Conservation (phyloP, 345 rosid genomes). For the Pugionium cornutum region DNA sequence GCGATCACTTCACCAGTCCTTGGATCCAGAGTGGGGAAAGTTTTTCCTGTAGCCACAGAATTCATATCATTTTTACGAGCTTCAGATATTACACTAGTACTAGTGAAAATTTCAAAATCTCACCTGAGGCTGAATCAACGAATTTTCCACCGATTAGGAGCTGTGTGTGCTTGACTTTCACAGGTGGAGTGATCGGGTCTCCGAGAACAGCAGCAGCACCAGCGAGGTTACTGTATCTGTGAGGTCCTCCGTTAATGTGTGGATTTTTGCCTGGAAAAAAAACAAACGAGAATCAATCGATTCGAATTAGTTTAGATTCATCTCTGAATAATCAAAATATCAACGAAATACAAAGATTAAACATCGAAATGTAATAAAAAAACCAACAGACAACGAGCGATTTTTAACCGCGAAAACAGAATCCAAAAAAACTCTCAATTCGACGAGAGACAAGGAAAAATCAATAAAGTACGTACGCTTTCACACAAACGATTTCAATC, state of each 20-base stretch:
- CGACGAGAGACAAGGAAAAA: not conserved
- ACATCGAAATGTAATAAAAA: not conserved
- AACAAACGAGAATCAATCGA: conserved; percentile 5
- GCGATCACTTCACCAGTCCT: conserved; percentile 44
- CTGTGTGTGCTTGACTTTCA: conserved; percentile 56
- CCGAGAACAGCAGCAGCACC: conserved; percentile 41
- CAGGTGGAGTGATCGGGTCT: conserved; percentile 61
- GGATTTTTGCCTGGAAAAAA: conserved; percentile 47
- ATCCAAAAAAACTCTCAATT: conserved; percentile 17
- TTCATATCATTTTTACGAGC: not conserved
- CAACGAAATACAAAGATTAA: not conserved
- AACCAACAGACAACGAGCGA: too few relatives aligned
- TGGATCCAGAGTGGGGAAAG: conserved; percentile 43
- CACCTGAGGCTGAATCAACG: conserved; percentile 92
- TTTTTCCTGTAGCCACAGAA: conserved; percentile 39
- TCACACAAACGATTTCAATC: not conserved
- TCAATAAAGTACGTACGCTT: not conserved
- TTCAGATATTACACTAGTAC: not conserved
- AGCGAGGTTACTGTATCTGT: conserved; percentile 53
- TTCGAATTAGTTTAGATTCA: not conserved
- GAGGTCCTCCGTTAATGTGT: conserved; percentile 42
- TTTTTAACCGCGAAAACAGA: not conserved
- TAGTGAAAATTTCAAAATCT: not conserved
- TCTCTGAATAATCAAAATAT: not conserved
- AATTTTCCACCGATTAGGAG: conserved; percentile 75